Conservation (phyloP, 2,329 filamentous ascomycete species). For the Coniochaeta sp. region DNA sequence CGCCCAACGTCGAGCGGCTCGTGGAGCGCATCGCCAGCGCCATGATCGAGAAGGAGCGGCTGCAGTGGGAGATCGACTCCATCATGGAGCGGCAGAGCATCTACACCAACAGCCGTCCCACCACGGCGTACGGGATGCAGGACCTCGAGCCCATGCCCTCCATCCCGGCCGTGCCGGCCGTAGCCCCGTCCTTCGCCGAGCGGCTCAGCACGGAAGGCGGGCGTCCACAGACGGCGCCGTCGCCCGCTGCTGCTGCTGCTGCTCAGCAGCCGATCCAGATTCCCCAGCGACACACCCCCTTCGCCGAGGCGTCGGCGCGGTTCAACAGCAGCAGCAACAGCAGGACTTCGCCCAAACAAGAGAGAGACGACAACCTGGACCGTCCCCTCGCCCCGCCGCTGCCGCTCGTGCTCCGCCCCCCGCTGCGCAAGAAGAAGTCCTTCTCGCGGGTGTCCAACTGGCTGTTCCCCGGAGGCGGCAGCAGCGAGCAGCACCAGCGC, state of each 20-base stretch:
- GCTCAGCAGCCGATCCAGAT: conserved; percentile 2
- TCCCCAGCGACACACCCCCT: neutral
- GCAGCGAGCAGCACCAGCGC: conserved; percentile 26
- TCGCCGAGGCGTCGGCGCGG: conserved; percentile 13
- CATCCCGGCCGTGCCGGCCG: conserved; percentile 49
- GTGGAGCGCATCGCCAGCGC: conserved; percentile 49
- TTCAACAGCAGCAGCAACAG: conserved; percentile 7
- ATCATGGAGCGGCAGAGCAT: conserved; percentile 54
- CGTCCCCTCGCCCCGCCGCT: conserved; percentile 45
- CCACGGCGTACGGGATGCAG: conserved; percentile 37
- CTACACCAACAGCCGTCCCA: conserved; percentile 45
- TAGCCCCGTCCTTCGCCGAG: conserved; percentile 51
- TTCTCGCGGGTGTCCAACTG: conserved; percentile 56
- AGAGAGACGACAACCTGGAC: conserved; percentile 19
- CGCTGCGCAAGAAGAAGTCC: conserved; percentile 59
- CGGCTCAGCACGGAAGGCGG: conserved; percentile 40
- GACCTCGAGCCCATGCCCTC: conserved; percentile 45
- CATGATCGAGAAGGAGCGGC: conserved; percentile 50
- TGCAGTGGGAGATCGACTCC: conserved; percentile 53
- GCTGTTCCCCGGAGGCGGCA: conserved; percentile 38
- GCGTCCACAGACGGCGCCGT: conserved; percentile 25
- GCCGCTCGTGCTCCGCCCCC: conserved; percentile 51
- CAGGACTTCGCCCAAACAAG: conserved; percentile 1
- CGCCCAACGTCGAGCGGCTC: conserved; percentile 41
- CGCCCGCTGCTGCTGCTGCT: too few relatives aligned